Evolutionary conservation across 371 early-diverging fungal genomes (phyloP).

Genomic region (Mucor piriformis): DNA sequence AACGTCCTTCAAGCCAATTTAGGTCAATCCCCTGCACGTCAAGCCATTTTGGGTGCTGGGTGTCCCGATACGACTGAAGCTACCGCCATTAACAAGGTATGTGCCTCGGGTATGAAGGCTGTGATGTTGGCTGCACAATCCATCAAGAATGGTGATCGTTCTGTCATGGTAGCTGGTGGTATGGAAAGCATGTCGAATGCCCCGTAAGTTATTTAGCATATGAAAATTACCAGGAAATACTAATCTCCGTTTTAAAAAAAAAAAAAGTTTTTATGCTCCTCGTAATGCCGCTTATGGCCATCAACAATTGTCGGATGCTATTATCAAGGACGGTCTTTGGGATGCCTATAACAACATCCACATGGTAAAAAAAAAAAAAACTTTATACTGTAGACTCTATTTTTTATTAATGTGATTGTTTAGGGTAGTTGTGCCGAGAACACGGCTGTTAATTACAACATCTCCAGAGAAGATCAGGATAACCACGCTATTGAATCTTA

Average conservation of each 20-base stretch:
- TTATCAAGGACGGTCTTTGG: conserved; percentile 94
- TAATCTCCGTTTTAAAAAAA: no score
- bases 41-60: conserved; percentile 76
- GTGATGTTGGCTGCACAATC: conserved; percentile 75
- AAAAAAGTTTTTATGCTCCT: conserved; percentile 67
- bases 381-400: neutral
- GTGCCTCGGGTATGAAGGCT: conserved; percentile 94
- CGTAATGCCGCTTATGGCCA: conserved; percentile 82
- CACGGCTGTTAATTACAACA: conserved; percentile 82
- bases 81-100: conserved; percentile 94
- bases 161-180: conserved; percentile 87
- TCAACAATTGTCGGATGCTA: conserved; percentile 80
- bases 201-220: conserved; percentile 59
- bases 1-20: conserved; percentile 83
- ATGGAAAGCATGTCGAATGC: conserved; percentile 96
- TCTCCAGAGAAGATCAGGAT: conserved; percentile 89
- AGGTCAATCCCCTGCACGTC: conserved; percentile 90
- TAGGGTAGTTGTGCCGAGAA: conserved; percentile 95
- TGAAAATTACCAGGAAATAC: no score
- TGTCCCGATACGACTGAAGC: conserved; percentile 79
- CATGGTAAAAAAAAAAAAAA: conserved; percentile 22
- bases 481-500: conserved; percentile 87
- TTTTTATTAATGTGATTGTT: neutral
- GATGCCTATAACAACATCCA: conserved; percentile 90
- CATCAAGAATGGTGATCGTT: conserved; percentile 61